Evolutionary conservation across 371 early-diverging fungal genomes (phyloP).

Genomic region (Rhizomucor pusillus): DNA sequence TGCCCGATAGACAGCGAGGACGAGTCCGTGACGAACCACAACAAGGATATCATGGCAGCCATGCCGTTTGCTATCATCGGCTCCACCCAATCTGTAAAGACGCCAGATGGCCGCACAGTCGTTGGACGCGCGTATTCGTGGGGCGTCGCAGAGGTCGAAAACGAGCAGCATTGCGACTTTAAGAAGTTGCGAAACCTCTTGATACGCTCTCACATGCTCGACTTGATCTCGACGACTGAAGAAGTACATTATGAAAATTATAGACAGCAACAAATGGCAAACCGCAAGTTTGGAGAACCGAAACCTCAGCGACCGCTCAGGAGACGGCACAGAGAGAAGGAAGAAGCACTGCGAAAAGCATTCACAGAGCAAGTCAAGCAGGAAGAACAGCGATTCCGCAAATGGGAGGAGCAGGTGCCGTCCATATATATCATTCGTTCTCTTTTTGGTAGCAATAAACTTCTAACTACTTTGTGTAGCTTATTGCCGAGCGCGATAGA

Average conservation of each 20-base stretch:
- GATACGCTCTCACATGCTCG: slow-evolving; percentile 92
- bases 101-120: slow-evolving; percentile 72
- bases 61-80: slow-evolving; percentile 97
- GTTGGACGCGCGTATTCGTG: slow-evolving; percentile 91
- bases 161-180: slow-evolving; percentile 89
- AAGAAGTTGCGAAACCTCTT: slow-evolving; percentile 89
- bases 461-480: slow-evolving; percentile 34
- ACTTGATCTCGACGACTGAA: slow-evolving; percentile 86
- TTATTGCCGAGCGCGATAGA: slow-evolving; percentile 93
- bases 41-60: slow-evolving; percentile 77
- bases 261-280: slow-evolving; percentile 78
- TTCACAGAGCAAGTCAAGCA: slow-evolving; percentile 93
- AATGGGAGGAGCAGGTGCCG: slow-evolving; percentile 92
- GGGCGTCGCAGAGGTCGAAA: slow-evolving; percentile 94
- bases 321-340: slow-evolving; percentile 90
- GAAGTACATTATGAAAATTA: slow-evolving; percentile 90
- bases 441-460: not conserved
- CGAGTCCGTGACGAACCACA: slow-evolving; percentile 71
- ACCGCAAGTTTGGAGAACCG: slow-evolving; percentile 76
- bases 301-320: slow-evolving; percentile 71
- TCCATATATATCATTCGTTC: not conserved
- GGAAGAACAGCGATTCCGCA: slow-evolving; percentile 93
- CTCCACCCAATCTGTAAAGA: slow-evolving; percentile 75
- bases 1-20: slow-evolving; percentile 86
- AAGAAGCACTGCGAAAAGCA: slow-evolving; percentile 83